Evolutionary conservation across 2,329 filamentous ascomycete genomes (phyloP), one percentile per base, ranked within the genome.

Genomic region (Lachnellula suecica): DNA sequence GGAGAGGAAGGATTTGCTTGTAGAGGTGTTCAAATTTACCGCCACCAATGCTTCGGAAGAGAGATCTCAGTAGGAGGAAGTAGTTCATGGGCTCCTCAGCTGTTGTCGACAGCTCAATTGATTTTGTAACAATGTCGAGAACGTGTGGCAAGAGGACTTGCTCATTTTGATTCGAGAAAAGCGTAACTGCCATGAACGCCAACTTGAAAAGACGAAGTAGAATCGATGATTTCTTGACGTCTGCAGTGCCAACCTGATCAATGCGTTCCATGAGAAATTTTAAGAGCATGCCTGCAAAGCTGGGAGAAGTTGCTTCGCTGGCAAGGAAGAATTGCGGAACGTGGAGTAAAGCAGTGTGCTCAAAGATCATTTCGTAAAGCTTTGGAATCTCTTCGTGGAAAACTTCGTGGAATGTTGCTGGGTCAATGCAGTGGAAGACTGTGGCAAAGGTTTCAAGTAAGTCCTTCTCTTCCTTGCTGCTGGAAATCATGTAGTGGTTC

Each of bases 51-150:
- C 93, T 97, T 51, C 94, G 78, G 70, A 99, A 99, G 2, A 99
- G 76, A 0, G 92, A 97, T 29, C 94, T 82, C 35, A 99, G 77
- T 1, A 99, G 81, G 10, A 97, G 79, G 71, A 99, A 99, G 72
- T 99, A 99, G 70, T 99, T 99, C 82, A 97, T 96, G 0, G 95
- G 95, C 67, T 97, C 93, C 64, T 97, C 91, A 0, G 94, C 95
- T 52, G 88, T 95, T 6, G 94, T 96, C 1, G 93, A 97, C 34
- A 97, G 77, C 71, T 97, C 91, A 57, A 99, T 97, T 8, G 93
- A 97, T 71, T 96, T 92, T 11, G 93, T 97, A 56, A 99, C 91
- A 59, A 99, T 96, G 68, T 95, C 95, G 49, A 95, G 92, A 46
- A 99, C 93, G 69, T 99, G 94, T 0, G 95, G 95, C 48, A 97